These are phyloP conservation scores for Amanita rubescens DNA, from an alignment of 768 basidiomycete genomes.

Conservation along the genomic window DNA sequence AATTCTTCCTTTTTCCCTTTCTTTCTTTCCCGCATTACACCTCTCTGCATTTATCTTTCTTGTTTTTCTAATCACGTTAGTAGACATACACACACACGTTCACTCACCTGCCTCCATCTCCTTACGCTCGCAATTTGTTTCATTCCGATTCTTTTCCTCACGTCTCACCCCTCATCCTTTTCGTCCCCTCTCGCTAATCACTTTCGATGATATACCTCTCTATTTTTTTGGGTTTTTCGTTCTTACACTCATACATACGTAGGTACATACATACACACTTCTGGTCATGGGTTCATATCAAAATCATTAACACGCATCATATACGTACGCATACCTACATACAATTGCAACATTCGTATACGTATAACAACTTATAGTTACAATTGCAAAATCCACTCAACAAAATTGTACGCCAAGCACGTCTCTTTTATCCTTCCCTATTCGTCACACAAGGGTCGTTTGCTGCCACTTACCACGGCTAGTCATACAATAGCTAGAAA, in stretches of 20 bases:
- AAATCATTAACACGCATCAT: no score
- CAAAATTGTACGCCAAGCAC: no score
- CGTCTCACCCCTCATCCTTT: no score
- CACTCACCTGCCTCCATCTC: neutral
- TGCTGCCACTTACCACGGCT: no score
- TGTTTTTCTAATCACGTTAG: neutral
- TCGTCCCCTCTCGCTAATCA: conserved; percentile 1
- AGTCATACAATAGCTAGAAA: no score
- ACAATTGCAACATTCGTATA: neutral
- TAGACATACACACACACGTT: neutral
- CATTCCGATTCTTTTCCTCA: neutral
- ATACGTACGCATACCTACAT: neutral
- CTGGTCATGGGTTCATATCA: neutral
- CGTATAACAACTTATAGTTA: no score
- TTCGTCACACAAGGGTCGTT: no score
- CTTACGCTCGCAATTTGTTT: neutral
- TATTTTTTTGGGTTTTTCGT: conserved; percentile 2
- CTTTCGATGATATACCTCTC: conserved; percentile 2
- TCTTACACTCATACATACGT: neutral
- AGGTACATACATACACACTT: neutral
- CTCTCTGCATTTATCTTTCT: neutral
- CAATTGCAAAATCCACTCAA: neutral
- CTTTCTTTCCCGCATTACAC: conserved; percentile 3
- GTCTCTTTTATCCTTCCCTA: no score
- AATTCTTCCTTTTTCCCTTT: conserved; percentile 3